Conservation (phyloP, 1,284 basidiomycete genomes). For the Grifola frondosa region DNA sequence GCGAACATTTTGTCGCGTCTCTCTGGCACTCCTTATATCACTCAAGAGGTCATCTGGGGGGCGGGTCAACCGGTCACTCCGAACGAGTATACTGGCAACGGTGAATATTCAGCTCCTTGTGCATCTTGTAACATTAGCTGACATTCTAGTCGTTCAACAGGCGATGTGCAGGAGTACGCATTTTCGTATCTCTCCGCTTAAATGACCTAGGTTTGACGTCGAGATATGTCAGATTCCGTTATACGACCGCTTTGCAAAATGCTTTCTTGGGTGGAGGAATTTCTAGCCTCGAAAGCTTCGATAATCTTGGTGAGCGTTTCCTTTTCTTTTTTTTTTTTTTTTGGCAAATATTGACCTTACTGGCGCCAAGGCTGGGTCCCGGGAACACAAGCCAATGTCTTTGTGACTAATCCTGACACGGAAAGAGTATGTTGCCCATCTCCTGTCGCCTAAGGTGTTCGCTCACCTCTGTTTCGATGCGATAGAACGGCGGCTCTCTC, state of each 20-base stretch:
- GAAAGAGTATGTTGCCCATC: slow-evolving; percentile 47
- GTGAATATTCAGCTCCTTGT: slow-evolving; percentile 27
- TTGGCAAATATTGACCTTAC: neutral
- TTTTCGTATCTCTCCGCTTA: neutral
- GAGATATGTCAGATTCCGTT: slow-evolving; percentile 62
- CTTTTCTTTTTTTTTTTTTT: neutral
- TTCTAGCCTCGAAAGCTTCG: slow-evolving; percentile 52
- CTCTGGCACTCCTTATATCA: slow-evolving; percentile 46
- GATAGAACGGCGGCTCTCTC: slow-evolving; percentile 53
- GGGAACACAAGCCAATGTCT: slow-evolving; percentile 57
- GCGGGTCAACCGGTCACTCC: slow-evolving; percentile 53
- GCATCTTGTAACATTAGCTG: neutral
- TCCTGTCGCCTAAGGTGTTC: neutral
- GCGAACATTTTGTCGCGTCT: slow-evolving; percentile 52
- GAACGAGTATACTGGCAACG: slow-evolving; percentile 53
- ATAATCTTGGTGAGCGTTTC: slow-evolving; percentile 49
- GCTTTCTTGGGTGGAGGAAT: slow-evolving; percentile 56
- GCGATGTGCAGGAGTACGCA: slow-evolving; percentile 65
- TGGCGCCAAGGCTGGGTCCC: slow-evolving; percentile 52
- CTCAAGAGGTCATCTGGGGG: slow-evolving; percentile 60
- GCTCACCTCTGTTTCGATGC: neutral
- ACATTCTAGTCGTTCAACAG: slow-evolving; percentile 28
- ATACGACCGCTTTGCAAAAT: slow-evolving; percentile 49
- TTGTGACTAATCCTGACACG: slow-evolving; percentile 70
- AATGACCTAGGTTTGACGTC: too few species aligned